These are phyloP conservation scores for Metrosideros polymorpha DNA, from an alignment of 441 rosid species.

Conservation along the genomic window DNA sequence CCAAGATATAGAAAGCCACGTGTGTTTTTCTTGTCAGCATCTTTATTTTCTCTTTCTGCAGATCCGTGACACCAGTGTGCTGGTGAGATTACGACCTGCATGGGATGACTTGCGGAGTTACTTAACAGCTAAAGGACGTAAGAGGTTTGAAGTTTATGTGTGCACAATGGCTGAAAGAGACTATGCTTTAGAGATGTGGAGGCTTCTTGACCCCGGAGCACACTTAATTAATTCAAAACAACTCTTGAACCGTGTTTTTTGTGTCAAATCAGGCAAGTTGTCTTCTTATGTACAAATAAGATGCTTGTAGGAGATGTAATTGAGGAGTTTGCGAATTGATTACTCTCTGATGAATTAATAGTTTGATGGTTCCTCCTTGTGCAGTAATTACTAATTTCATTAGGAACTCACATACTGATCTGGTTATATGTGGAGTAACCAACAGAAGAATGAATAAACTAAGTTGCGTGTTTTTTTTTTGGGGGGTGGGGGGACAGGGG, in stretches of 20 bases:
- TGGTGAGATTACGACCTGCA: slow-evolving; percentile 90
- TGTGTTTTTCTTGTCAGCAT: not conserved
- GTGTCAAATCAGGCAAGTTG: slow-evolving; percentile 85
- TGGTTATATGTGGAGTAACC: not conserved
- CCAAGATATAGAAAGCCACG: not conserved
- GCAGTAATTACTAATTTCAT: not conserved
- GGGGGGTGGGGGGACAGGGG: not conserved
- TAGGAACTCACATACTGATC: not conserved
- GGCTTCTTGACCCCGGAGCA: slow-evolving; percentile 92
- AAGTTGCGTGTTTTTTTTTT: not conserved
- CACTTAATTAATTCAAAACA: slow-evolving; percentile 68
- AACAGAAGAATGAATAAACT: not conserved
- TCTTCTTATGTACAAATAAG: not conserved
- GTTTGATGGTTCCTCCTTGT: not conserved
- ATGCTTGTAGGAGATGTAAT: not conserved
- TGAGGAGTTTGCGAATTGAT: not conserved
- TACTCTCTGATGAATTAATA: not conserved
- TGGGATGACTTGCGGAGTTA: slow-evolving; percentile 95
- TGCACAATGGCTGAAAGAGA: slow-evolving; percentile 98
- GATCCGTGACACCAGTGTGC: slow-evolving; percentile 97
- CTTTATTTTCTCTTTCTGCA: slow-evolving; percentile 18
- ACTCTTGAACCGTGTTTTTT: slow-evolving; percentile 72
- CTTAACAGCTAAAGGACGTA: slow-evolving; percentile 83
- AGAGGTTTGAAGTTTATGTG: slow-evolving; percentile 90
- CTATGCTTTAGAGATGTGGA: slow-evolving; percentile 98